Base-by-base conservation (phyloP, 2,329 filamentous ascomycete genomes). In the Ustilaginoidea virens region DNA sequence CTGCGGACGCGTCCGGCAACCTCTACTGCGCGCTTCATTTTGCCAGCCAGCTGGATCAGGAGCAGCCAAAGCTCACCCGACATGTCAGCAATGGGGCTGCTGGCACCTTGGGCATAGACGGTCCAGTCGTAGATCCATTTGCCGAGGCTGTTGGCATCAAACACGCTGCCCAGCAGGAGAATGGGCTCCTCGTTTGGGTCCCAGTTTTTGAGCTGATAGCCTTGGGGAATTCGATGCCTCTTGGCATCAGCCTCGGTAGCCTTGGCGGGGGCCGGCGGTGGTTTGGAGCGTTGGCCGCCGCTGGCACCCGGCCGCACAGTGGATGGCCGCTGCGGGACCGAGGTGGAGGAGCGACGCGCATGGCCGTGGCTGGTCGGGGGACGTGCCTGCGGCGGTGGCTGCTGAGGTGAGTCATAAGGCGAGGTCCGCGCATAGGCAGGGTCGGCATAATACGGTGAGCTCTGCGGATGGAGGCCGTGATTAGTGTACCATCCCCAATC, bases 101-200 rank as follows among this genome's bases (percentile, higher is more conserved):
- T 70, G 10, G 83, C 71, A 21, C 82, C 82, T 41, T 92, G 76
- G 51, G 79, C 76, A 60, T 82, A 93, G 38, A 94, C 82, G 12
- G 90, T 94, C 90, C 90, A 98, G 65, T 96, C 90, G 56, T 93
- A 98, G 48, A 98, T 92, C 90, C 90, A 98, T 59, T 94, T 94
- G 47, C 90, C 90, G 17, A 98, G 68, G 16, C 83, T 93, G 66
- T 96, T 94, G 47, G 87, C 82, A 49, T 96, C 90, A 48, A 96
- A 96, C 32, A 96, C 90, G 48, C 82, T 92, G 28, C 90, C 90
- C 14, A 96, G 68, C 16, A 98, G 70, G 49, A 94, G 76, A 50
- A 98, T 94, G 29, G 90, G 90, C 42, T 85, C 75, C 61, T 96
- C 87, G 17, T 73, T 75, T 1, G 87, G 87, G 51, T 98, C 90